These are phyloP conservation scores for Penicillium hesseltinei DNA, from an alignment of 2,329 filamentous ascomycete species.

Conservation along the genomic window DNA sequence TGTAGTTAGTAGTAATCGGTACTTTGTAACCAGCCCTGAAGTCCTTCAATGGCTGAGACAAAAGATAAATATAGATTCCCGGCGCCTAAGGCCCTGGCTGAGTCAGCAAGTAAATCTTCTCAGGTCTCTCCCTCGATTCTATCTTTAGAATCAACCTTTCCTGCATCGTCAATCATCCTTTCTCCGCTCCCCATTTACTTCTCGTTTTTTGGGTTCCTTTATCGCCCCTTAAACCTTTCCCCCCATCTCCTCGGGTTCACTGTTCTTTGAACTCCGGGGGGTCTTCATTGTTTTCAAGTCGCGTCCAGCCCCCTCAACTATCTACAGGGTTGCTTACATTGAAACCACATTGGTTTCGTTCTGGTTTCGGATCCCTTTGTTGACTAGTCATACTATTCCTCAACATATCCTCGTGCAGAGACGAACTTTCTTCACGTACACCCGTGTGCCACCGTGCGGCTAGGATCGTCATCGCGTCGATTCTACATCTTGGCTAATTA, in stretches of 20 bases:
- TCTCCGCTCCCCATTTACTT: conserved; percentile 12
- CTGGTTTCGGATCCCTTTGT: conserved; percentile 1
- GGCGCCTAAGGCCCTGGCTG: conserved; percentile 13
- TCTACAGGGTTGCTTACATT: conserved; percentile 2
- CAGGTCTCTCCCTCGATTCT: conserved; percentile 20
- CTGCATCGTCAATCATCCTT: conserved; percentile 23
- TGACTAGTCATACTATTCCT: background rate
- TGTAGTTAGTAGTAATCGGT: background rate
- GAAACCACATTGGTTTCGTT: background rate
- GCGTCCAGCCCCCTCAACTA: conserved; percentile 6
- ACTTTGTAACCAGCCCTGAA: background rate
- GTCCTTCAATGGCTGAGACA: background rate
- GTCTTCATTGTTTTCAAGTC: conserved; percentile 11
- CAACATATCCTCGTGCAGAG: background rate
- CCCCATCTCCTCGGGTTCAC: conserved; percentile 7
- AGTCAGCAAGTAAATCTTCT: conserved; percentile 9
- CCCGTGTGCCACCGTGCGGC: background rate
- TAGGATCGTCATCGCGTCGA: conserved; percentile 8
- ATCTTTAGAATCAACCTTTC: conserved; percentile 31
- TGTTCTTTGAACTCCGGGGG: conserved; percentile 4
- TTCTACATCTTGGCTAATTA: background rate
- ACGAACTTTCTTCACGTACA: background rate
- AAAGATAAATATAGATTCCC: conserved; percentile 4
- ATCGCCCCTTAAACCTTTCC: background rate
- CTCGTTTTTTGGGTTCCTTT: conserved; percentile 4